Evolutionary conservation across 257 asterid genomes (phyloP).

Genomic region (Nicotiana noctiflora): DNA sequence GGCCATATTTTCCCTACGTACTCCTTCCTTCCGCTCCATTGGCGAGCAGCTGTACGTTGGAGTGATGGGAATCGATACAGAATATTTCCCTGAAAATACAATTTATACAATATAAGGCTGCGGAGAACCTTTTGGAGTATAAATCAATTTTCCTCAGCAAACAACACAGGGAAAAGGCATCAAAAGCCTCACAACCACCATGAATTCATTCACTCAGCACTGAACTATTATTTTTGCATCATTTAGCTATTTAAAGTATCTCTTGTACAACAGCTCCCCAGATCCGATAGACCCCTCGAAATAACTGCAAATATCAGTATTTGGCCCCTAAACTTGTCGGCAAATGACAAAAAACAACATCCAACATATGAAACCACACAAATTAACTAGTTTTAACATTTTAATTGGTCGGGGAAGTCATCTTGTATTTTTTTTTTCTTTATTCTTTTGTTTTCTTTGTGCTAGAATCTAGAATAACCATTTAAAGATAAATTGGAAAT

Average conservation of each 20-base stretch:
- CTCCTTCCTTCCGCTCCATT: slow-evolving; percentile 61
- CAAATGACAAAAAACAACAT: too few relatives aligned
- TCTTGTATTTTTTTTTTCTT: too few relatives aligned
- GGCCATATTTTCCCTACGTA: slow-evolving; percentile 62
- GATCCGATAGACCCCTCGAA: too few relatives aligned
- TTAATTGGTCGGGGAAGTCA: too few relatives aligned
- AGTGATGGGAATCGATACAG: slow-evolving; percentile 87
- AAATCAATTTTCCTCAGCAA: background rate
- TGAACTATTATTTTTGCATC: too few relatives aligned
- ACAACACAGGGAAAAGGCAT: background rate
- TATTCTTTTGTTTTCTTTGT: too few relatives aligned
- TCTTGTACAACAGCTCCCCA: too few relatives aligned
- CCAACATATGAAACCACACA: too few relatives aligned
- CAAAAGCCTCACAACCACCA: background rate
- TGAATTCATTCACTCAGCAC: background rate
- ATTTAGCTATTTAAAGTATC: background rate
- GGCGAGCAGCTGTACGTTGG: slow-evolving; percentile 82
- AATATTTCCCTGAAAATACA: slow-evolving; percentile 68
- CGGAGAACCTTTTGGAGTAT: background rate
- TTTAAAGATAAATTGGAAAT: too few relatives aligned
- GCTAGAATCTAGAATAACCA: too few relatives aligned
- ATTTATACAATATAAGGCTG: background rate
- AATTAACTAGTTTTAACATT: too few relatives aligned
- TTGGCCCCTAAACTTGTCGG: background rate
- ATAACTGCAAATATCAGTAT: background rate